A percentile compares a stretch with the other conserved stretches of the same genome.
phyloP scores from a whole-genome alignment of 345 rosid species.

The Eucalyptus microcorys region DNA sequence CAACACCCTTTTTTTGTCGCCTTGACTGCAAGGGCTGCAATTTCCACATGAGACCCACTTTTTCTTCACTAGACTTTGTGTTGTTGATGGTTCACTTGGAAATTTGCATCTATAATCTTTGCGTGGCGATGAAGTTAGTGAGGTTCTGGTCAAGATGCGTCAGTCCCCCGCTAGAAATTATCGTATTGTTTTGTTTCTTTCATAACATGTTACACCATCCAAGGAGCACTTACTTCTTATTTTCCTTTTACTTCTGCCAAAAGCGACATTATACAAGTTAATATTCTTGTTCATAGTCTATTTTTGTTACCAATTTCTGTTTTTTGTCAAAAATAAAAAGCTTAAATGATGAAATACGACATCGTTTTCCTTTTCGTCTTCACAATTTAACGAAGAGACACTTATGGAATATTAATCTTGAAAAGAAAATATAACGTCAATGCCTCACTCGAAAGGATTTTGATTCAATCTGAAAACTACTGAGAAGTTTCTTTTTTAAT shows the following conservation, averaged over 20 bases:
- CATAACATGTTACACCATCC: not conserved
- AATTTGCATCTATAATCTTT: not conserved
- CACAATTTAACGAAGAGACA: too few species aligned
- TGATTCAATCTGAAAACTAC: accelerated
- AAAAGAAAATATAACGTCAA: too few species aligned
- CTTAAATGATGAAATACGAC: too few species aligned
- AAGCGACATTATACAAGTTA: too few species aligned
- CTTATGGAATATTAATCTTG: too few species aligned
- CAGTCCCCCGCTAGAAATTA: accelerated
- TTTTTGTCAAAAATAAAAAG: too few species aligned
- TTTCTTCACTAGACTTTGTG: not conserved
- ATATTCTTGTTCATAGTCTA: not conserved
- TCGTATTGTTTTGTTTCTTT: accelerated
- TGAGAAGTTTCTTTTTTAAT: too few species aligned
- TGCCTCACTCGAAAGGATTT: too few species aligned
- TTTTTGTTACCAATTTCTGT: too few species aligned
- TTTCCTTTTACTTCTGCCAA: not conserved
- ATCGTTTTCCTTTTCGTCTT: too few species aligned
- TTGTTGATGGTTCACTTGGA: not conserved
- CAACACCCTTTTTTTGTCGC: too few species aligned
- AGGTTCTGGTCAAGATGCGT: accelerated
- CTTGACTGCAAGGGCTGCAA: too few species aligned
- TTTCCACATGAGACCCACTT: not conserved
- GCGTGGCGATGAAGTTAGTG: accelerated
- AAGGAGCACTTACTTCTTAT: not conserved